phyloP scores from a whole-genome alignment of 345 rosid genomes.

The Sonneratia alba region DNA sequence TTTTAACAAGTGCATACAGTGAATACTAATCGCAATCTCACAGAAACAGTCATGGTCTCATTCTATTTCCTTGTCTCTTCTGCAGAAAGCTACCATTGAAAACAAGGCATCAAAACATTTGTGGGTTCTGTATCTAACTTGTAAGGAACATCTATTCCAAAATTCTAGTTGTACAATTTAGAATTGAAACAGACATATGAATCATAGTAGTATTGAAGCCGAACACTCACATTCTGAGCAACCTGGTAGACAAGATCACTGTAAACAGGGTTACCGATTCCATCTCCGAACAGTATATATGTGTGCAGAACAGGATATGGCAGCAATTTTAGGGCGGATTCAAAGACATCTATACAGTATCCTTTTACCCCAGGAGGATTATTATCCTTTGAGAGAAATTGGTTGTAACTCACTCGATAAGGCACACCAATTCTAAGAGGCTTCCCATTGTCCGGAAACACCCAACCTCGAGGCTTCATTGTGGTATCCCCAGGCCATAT shows the following conservation, averaged over 20 bases:
- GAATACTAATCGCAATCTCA: too few relatives aligned
- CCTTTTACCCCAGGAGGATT: slow-evolving; percentile 70
- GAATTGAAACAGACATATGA: not conserved
- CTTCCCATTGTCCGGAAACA: slow-evolving; percentile 74
- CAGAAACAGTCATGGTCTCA: too few relatives aligned
- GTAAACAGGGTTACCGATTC: slow-evolving; percentile 55
- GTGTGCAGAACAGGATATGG: slow-evolving; percentile 73
- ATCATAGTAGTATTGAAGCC: not conserved
- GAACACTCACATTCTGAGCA: slow-evolving; percentile 52
- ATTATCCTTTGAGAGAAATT: slow-evolving; percentile 47
- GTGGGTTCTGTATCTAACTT: too few relatives aligned
- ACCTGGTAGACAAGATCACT: slow-evolving; percentile 48
- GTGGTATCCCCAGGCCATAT: slow-evolving; percentile 81
- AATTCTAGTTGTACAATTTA: not conserved
- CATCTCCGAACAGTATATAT: slow-evolving; percentile 56
- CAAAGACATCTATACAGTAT: slow-evolving; percentile 83
- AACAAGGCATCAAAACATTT: too few relatives aligned
- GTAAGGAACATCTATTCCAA: too few relatives aligned
- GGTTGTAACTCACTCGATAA: slow-evolving; percentile 50
- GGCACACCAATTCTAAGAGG: slow-evolving; percentile 76
- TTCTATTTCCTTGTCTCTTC: too few relatives aligned
- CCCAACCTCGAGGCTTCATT: slow-evolving; percentile 69
- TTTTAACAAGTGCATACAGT: too few relatives aligned
- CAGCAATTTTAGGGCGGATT: slow-evolving; percentile 74
- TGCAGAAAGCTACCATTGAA: too few relatives aligned